These are phyloP conservation scores for Hyphopichia fennica DNA, from an alignment of 1,139 yeast species.

Conservation along the genomic window DNA sequence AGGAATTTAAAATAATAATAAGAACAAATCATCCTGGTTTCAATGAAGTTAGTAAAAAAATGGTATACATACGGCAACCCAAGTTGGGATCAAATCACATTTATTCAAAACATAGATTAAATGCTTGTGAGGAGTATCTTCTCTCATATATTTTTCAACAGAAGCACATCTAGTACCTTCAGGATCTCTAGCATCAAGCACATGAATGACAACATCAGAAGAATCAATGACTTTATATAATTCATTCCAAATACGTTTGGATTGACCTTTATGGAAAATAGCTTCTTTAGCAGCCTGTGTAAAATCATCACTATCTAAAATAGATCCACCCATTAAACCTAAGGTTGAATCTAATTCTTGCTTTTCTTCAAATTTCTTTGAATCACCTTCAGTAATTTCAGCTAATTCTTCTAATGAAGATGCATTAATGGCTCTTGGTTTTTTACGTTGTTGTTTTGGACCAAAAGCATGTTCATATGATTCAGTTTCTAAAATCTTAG, in stretches of 20 bases:
- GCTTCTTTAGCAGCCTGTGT: slow-evolving; percentile 92
- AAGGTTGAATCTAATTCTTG: slow-evolving; percentile 71
- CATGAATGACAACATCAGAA: slow-evolving; percentile 93
- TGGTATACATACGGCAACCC: slow-evolving; percentile 93
- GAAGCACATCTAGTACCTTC: slow-evolving; percentile 92
- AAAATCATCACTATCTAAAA: slow-evolving; percentile 73
- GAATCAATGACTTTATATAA: slow-evolving; percentile 95
- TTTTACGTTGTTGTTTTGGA: slow-evolving; percentile 91
- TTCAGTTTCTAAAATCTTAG: slow-evolving; percentile 86
- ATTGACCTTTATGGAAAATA: slow-evolving; percentile 94
- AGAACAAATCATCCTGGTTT: slow-evolving; percentile 7
- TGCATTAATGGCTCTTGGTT: slow-evolving; percentile 73
- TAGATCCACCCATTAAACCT: slow-evolving; percentile 73
- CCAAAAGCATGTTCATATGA: slow-evolving; percentile 83
- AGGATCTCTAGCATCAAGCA: slow-evolving; percentile 96
- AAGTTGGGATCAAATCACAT: slow-evolving; percentile 97
- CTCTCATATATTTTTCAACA: slow-evolving; percentile 88
- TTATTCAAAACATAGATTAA: slow-evolving; percentile 91
- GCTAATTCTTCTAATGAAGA: slow-evolving; percentile 82
- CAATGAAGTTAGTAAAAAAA: slow-evolving; percentile 5
- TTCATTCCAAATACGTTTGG: slow-evolving; percentile 98
- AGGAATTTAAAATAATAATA: slow-evolving; percentile 5
- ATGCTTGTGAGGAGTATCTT: slow-evolving; percentile 96
- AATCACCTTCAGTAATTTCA: slow-evolving; percentile 56
- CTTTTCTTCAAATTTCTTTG: slow-evolving; percentile 67